Evolutionary conservation across 1,284 basidiomycete species (phyloP).

Genomic region (Sporisorium scitamineum): DNA sequence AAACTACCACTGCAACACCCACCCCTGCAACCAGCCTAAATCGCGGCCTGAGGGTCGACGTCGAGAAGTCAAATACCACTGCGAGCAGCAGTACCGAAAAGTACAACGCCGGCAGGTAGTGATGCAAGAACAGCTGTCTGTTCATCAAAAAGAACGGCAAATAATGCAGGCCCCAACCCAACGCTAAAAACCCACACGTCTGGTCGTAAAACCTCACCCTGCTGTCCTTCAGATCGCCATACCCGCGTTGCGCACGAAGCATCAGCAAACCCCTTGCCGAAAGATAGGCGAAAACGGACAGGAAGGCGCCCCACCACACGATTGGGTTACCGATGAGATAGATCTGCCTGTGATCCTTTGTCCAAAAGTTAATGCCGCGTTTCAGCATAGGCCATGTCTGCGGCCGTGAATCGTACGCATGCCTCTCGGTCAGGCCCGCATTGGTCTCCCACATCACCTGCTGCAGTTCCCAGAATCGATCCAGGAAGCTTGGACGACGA

Average conservation of each 20-base stretch:
- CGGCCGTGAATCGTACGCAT: constrained; percentile 93
- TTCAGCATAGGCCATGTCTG: constrained; percentile 86
- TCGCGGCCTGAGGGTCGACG: constrained; percentile 80
- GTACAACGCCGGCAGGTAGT: constrained; percentile 96
- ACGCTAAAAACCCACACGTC: constrained; percentile 87
- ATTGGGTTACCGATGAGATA: constrained; percentile 95
- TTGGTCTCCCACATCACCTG: constrained; percentile 99
- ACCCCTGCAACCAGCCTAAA: constrained; percentile 83
- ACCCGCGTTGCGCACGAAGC: constrained; percentile 89
- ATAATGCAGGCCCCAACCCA: constrained; percentile 95
- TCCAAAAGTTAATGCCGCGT: constrained; percentile 96
- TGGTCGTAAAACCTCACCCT: constrained; percentile 86
- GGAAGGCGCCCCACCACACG: constrained; percentile 87
- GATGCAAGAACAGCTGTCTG: constrained; percentile 95
- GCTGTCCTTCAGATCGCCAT: constrained; percentile 90
- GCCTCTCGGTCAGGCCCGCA: constrained; percentile 90
- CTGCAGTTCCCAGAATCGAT: constrained; percentile 92
- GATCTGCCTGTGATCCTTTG: constrained; percentile 92
- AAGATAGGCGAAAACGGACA: constrained; percentile 79
- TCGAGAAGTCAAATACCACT: constrained; percentile 85
- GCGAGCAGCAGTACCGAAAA: constrained; percentile 87
- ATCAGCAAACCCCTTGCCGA: constrained; percentile 81
- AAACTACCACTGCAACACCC: constrained; percentile 78
- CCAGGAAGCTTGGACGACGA: constrained; percentile 83
- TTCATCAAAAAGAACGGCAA: constrained; percentile 96